Percentiles rank a stretch among this genome's conserved stretches.
These are phyloP conservation scores for Gossypium schwendimanii DNA, from an alignment of 441 rosid species.

Conservation along the genomic window DNA sequence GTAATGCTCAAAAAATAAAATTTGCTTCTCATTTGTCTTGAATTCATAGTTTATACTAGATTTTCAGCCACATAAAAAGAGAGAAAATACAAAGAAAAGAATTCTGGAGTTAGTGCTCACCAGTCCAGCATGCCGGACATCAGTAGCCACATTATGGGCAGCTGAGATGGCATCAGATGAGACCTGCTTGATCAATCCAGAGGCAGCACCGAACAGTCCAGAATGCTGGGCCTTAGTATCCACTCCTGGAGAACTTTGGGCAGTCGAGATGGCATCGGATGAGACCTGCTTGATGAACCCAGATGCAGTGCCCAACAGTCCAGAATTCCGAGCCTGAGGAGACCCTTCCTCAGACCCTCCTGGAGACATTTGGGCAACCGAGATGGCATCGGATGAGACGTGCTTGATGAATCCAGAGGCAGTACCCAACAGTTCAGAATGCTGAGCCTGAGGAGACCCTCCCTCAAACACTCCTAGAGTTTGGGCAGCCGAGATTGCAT, in stretches of 20 bases:
- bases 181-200: conserved; percentile 53
- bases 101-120: conserved; percentile 50
- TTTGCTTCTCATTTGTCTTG: neutral
- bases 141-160: conserved; percentile 52
- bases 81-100: neutral
- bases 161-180: conserved; percentile 55
- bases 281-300: conserved; percentile 30
- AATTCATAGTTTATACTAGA: neutral
- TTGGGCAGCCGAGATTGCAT: conserved; percentile 41
- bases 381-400: conserved; percentile 54
- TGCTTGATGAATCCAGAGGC: conserved; percentile 59
- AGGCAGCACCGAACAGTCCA: conserved; percentile 63
- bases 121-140: conserved; percentile 20
- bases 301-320: conserved; percentile 62
- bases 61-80: neutral
- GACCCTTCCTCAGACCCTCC: conserved; percentile 17
- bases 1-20: neutral
- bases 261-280: conserved; percentile 51
- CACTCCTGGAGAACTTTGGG: conserved; percentile 26
- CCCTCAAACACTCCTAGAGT: neutral
- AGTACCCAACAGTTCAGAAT: conserved; percentile 53
- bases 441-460: conserved; percentile 42
- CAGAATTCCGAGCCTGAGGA: conserved; percentile 62
- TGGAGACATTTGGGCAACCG: conserved; percentile 38
- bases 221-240: conserved; percentile 65